Base-by-base conservation (phyloP, 768 basidiomycete species). In the Russula foetens region DNA sequence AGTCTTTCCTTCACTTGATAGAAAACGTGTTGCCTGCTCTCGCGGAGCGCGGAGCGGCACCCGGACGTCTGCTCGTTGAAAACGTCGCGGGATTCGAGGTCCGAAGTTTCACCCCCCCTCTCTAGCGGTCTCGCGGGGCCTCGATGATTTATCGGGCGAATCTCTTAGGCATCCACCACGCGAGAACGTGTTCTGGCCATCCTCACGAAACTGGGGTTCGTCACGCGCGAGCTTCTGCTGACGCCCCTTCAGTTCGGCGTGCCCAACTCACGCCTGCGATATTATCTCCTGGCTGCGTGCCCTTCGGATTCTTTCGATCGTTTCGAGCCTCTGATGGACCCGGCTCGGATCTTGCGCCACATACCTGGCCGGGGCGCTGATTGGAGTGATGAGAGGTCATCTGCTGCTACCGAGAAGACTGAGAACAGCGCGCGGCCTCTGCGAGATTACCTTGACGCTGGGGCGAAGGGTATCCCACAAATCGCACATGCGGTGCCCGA, bases 41-140 rank as follows among this genome's bases (percentile, higher is more conserved):
- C 53, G 80, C 74, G 9, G 59, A 64, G 4, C 68, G 66, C 9
- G 67, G 74, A 38, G 71, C 70, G 4, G 81, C 83, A 57, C 90
- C 90, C 5, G 72, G 71, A 3, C 79, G 78, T 59, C 68, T 92
- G 11, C 76, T 92, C 12, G 75, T 92, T 9, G 90, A 92, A 69
- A 92, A 92, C 65, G 90, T 92, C 4, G 87, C 84, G 11, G 89
- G 88, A 8, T 92, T 92, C 65, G 87, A 90, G 83, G 90, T 88
- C 26, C 17, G 60, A 31, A 3, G 43, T 7, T 28, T 28, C 4
- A n/a, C 4, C 19, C 1, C 45, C 19, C 44, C 35, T 45, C 24
- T 35, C 15, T 41, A 23, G 2, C 19, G 24, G 19, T 38, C 26
- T 7, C 28, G 19, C 15, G 24, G 35, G 19, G n/a, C n/a, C n/a